phyloP scores from a whole-genome alignment of 139 green algal genomes.

The Zygnema cylindricum region DNA sequence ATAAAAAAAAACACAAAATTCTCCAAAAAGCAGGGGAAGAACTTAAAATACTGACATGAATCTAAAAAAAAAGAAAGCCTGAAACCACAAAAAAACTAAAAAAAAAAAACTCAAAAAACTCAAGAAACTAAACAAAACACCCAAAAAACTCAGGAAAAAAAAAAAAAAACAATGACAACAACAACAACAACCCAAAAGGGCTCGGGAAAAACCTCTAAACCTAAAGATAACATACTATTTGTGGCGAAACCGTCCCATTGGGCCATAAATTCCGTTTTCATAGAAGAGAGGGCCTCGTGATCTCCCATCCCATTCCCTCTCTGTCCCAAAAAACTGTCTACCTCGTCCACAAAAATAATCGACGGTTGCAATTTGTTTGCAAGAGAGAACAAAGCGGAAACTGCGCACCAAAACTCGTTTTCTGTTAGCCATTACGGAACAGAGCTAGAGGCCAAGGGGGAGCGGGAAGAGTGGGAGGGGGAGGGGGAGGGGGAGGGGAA shows the following conservation, averaged over 20 bases:
- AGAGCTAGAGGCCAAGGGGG: not conserved
- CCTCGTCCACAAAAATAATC: constrained; percentile 97
- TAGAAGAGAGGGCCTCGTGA: constrained; percentile 85
- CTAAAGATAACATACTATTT: constrained; percentile 26
- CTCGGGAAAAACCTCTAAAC: no score
- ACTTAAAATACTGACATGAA: no score
- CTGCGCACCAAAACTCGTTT: constrained; percentile 46
- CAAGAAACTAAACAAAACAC: no score
- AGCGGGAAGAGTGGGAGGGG: not conserved
- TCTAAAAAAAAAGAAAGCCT: no score
- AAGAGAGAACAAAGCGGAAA: constrained; percentile 84
- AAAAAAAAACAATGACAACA: no score
- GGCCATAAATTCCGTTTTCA: constrained; percentile 98
- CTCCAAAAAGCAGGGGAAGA: no score
- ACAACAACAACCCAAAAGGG: no score
- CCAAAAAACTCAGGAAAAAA: no score
- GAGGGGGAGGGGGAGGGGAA: not conserved
- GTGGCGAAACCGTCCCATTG: constrained; percentile 94
- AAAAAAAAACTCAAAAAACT: no score
- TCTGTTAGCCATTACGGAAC: not conserved
- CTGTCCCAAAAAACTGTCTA: constrained; percentile 90
- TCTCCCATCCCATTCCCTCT: constrained; percentile 76
- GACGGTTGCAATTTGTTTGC: constrained; percentile 88
- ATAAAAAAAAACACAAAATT: no score
- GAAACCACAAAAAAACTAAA: no score